Evolutionary conservation across 768 basidiomycete species (phyloP).

Genomic region (Tephrocybe sp.): DNA sequence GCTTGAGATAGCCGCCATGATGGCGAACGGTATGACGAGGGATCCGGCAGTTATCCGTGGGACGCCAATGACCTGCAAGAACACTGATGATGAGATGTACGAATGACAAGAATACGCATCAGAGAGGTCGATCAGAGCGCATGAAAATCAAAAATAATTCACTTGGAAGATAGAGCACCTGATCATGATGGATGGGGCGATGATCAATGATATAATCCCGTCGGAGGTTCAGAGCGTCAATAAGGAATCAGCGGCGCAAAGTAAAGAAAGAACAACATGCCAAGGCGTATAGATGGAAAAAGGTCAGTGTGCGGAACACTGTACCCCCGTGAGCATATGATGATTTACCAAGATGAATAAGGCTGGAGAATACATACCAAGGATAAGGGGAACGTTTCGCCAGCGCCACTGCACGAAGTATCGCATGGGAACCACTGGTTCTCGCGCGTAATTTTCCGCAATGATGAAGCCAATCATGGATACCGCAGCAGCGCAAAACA

Average conservation of each 20-base stretch:
- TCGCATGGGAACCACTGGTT: slow-evolving; percentile 21
- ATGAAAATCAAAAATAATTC: background rate
- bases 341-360: background rate
- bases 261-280: slow-evolving; percentile 10
- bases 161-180: slow-evolving; percentile 26
- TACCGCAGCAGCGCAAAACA: slow-evolving; percentile 20
- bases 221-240: background rate
- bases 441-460: slow-evolving; percentile 19
- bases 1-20: slow-evolving; percentile 19
- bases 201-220: too few species aligned
- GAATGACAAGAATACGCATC: background rate
- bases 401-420: slow-evolving; percentile 25
- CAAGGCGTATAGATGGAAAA: slow-evolving; percentile 23
- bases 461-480: slow-evolving; percentile 20
- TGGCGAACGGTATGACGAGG: slow-evolving; percentile 22
- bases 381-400: slow-evolving; percentile 25
- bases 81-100: slow-evolving; percentile 16
- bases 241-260: background rate
- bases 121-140: slow-evolving; percentile 7
- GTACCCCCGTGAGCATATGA: background rate
- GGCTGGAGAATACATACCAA: slow-evolving; percentile 12
- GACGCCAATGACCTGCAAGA: slow-evolving; percentile 22
- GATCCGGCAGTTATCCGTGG: slow-evolving; percentile 19
- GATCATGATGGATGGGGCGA: background rate
- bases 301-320: slow-evolving; percentile 20